A percentile compares a stretch with the other conserved stretches of the same genome.
Evolutionary conservation across 2,329 filamentous ascomycete genomes (phyloP).

Genomic region (Fusarium incarnatum): DNA sequence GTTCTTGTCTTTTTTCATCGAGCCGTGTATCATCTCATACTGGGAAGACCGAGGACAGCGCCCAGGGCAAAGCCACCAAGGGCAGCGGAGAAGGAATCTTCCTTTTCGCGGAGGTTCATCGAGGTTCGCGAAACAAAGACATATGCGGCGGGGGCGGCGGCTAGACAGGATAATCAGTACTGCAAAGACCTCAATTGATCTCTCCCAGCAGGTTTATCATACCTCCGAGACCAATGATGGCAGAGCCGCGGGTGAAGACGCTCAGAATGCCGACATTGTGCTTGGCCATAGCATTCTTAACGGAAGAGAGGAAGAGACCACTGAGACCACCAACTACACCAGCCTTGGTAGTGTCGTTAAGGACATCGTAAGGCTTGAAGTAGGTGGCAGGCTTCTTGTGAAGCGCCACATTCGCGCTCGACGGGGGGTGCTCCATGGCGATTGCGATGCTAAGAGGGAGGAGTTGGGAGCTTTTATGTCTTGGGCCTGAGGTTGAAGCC

Average conservation of each 20-base stretch:
- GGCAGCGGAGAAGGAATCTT: constrained; percentile 80
- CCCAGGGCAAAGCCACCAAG: constrained; percentile 83
- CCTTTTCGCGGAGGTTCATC: constrained; percentile 86
- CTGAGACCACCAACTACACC: constrained; percentile 72
- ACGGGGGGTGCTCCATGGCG: constrained; percentile 52
- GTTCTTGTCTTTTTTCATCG: constrained; percentile 6
- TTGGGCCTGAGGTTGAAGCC: constrained; percentile 45
- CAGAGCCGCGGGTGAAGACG: constrained; percentile 82
- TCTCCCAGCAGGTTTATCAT: constrained; percentile 26
- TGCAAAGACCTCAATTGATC: constrained; percentile 35
- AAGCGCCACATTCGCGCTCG: constrained; percentile 46
- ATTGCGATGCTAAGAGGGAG: constrained; percentile 25
- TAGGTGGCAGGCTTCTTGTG: constrained; percentile 42
- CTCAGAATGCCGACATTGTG: constrained; percentile 84
- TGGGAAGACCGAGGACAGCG: constrained; percentile 75
- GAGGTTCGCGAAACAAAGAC: constrained; percentile 80
- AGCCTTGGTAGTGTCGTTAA: constrained; percentile 74
- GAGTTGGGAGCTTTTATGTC: constrained; percentile 45
- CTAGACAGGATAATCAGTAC: constrained; percentile 59
- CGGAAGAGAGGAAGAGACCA: constrained; percentile 78
- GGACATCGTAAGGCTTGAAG: constrained; percentile 81
- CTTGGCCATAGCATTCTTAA: constrained; percentile 88
- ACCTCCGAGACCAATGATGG: constrained; percentile 70
- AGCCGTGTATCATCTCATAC: constrained; percentile 71
- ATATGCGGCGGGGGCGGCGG: constrained; percentile 73